Evolutionary conservation across 1,139 yeast genomes (phyloP), one percentile per base, ranked within the genome.

Genomic region (Scheffersomyces lignicola): DNA sequence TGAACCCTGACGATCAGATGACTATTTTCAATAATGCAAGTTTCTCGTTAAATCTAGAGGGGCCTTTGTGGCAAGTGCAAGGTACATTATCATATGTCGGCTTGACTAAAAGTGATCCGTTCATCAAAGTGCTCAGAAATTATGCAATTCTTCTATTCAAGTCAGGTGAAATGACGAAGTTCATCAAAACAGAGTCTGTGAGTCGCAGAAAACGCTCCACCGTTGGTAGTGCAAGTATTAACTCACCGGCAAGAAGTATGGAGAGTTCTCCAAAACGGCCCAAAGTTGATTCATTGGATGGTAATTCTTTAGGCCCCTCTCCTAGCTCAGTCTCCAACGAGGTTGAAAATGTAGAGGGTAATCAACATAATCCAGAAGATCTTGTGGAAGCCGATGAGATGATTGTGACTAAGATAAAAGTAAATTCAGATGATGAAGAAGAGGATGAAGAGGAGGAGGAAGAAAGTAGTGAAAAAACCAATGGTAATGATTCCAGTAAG

Each of bases 11-110:
- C 27, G 76, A 70, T 44, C 47, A 60, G 7, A 58, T 70, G 38
- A 54, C 54, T 15, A 50, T 60, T 2, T 67, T 67, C 40, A 42
- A 62, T n/a, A 56, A 61, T 41, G 71, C 76, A 2, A 60, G 65
- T 36, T 56, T 48, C 40, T 59, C 74, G 0, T 46, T 69, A 16
- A 53, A 56, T 37, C 52, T 64, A 5, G 74, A 69, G 34, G 75
- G 75, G 2, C 56, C 60, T 1, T 45, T 47, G 27, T 60, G 72
- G 61, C 73, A 68, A 40, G 62, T 58, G 29, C 73, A 68, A 36
- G 76, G 76, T 2, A 53, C 60, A n/a, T 43, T 69, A 18, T 64
- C 73, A 2, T 69, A 66, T 38, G 57, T 68, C 29, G 76, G 75
- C 1, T 48, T 69, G 28, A 62, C 71, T 4, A 70, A 69, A 39